Percentiles rank a stretch among this genome's conserved stretches.
Conservation (phyloP, 257 asterid species). For the Rhazya stricta region DNA sequence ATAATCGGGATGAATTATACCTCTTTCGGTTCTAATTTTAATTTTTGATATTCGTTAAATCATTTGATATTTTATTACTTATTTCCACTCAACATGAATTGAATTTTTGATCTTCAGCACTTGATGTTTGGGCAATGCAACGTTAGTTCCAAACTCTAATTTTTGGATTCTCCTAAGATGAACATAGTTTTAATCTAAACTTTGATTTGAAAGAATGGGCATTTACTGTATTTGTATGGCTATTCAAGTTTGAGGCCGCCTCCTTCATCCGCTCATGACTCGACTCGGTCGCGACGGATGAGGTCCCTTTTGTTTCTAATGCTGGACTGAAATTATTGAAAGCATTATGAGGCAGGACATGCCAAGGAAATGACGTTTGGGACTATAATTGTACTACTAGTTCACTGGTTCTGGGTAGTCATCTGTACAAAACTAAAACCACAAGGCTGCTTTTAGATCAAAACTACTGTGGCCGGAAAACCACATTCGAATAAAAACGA, state of each 20-base stretch:
- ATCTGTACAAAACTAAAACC: neutral
- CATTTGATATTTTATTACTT: too few relatives aligned
- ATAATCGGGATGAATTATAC: too few relatives aligned
- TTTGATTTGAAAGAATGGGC: neutral
- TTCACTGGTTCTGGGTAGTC: neutral
- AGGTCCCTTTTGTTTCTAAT: neutral
- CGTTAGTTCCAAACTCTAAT: too few relatives aligned
- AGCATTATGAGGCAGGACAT: neutral
- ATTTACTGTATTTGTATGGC: neutral
- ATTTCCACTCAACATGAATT: too few relatives aligned
- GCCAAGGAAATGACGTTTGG: neutral
- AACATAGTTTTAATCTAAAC: too few relatives aligned
- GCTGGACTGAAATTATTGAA: constrained; percentile 1
- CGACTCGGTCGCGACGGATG: too few relatives aligned
- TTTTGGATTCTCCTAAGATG: neutral
- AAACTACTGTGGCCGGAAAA: neutral
- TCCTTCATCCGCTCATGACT: neutral
- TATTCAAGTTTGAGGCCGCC: neutral
- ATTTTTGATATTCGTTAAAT: too few relatives aligned
- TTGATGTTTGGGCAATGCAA: too few relatives aligned
- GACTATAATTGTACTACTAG: neutral
- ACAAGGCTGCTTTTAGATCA: neutral
- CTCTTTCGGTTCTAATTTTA: too few relatives aligned
- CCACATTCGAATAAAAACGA: neutral
- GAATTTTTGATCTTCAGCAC: too few relatives aligned